Evolutionary conservation across 805 yeast genomes (phyloP).

Genomic region (Candida incommunis): DNA sequence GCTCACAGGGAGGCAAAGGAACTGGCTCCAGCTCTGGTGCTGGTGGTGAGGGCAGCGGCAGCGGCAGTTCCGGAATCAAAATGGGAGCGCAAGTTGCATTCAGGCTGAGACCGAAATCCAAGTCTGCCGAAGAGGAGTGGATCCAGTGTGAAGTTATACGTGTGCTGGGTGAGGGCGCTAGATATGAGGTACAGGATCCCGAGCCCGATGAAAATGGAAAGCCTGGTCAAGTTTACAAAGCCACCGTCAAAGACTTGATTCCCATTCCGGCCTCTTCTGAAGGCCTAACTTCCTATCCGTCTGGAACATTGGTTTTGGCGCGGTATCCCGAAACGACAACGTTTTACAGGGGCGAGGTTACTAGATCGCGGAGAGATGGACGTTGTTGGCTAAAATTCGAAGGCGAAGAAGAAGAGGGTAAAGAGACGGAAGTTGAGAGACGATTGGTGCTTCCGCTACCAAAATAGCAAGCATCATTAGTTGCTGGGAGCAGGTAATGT

Average conservation of each 20-base stretch:
- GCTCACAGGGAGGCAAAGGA: too few species aligned
- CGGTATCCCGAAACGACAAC: constrained; percentile 97
- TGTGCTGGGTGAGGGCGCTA: constrained; percentile 58
- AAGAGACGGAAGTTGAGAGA: constrained; percentile 86
- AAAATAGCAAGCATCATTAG: constrained; percentile 4
- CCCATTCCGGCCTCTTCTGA: constrained; percentile 37
- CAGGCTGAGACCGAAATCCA: constrained; percentile 32
- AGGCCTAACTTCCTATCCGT: constrained; percentile 37
- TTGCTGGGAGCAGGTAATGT: too few species aligned
- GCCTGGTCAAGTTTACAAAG: constrained; percentile 74
- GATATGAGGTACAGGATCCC: constrained; percentile 89
- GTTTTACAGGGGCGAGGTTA: constrained; percentile 87
- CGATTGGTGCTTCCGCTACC: constrained; percentile 45
- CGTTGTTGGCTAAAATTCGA: constrained; percentile 73
- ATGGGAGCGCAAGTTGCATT: constrained; percentile 83
- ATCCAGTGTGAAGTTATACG: constrained; percentile 83
- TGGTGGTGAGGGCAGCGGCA: not conserved
- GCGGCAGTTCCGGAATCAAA: constrained; percentile 17
- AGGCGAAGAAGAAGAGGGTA: constrained; percentile 93
- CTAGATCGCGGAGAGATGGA: constrained; percentile 61
- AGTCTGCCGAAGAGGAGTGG: constrained; percentile 80
- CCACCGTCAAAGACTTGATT: constrained; percentile 69
- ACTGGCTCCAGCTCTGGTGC: too few species aligned
- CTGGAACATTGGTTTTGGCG: constrained; percentile 75
- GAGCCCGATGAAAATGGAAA: constrained; percentile 92